phyloP scores from a whole-genome alignment of 148 eudicot species.

The Cornus florida region DNA sequence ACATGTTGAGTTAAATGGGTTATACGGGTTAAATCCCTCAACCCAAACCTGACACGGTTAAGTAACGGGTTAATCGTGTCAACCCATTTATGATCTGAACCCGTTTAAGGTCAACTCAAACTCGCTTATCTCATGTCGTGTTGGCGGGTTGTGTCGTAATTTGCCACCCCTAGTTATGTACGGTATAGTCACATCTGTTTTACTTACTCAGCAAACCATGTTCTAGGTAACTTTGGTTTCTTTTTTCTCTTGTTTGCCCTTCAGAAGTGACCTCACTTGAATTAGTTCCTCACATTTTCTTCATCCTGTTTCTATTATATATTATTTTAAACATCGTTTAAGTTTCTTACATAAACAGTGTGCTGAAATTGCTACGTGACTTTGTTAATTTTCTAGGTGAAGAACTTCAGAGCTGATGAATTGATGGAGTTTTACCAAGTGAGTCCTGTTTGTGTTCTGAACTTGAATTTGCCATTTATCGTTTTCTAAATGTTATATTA shows the following conservation, averaged over 20 bases:
- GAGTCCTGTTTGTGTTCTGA: conserved; percentile 2
- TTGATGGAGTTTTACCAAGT: conserved; percentile 96
- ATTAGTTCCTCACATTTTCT: not conserved
- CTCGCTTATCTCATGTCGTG: no score
- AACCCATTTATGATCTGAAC: no score
- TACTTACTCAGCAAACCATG: not conserved
- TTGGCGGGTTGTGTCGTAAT: no score
- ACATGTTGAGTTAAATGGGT: no score
- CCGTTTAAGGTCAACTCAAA: no score
- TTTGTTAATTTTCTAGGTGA: conserved; percentile 42
- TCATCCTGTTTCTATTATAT: not conserved
- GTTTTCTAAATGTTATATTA: not conserved
- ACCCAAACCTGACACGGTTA: no score
- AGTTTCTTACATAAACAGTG: not conserved
- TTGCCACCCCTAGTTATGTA: not conserved
- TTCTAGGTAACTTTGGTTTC: not conserved
- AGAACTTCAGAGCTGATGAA: conserved; percentile 79
- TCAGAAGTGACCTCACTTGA: not conserved
- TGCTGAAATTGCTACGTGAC: conserved; percentile 2
- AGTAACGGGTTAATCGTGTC: no score
- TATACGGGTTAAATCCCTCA: no score
- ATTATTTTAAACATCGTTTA: not conserved
- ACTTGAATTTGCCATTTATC: not conserved
- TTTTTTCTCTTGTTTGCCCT: not conserved
- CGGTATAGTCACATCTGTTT: not conserved